phyloP scores from a whole-genome alignment of 2,329 filamentous ascomycete species.

The Pyrenophora seminiperda region DNA sequence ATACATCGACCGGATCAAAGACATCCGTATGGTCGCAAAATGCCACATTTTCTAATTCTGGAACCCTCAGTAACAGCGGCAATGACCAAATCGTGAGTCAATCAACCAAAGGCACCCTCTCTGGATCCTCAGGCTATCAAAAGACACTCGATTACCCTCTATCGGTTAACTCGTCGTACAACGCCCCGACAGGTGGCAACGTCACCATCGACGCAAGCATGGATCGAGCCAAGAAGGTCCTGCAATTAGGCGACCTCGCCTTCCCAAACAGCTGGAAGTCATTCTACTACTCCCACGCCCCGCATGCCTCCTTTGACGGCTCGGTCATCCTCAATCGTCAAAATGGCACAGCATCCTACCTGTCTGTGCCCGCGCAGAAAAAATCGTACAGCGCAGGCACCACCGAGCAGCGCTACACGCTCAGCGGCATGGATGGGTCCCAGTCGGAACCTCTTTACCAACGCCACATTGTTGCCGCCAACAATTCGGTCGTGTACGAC shows the following conservation, averaged over 20 bases:
- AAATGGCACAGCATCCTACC: slow-evolving; percentile 63
- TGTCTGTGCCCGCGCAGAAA: slow-evolving; percentile 53
- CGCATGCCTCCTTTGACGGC: slow-evolving; percentile 41
- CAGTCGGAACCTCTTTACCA: slow-evolving; percentile 58
- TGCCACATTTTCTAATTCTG: slow-evolving; percentile 62
- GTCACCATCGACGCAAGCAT: slow-evolving; percentile 56
- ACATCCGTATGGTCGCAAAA: slow-evolving; percentile 63
- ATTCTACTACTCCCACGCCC: slow-evolving; percentile 51
- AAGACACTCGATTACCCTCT: slow-evolving; percentile 65
- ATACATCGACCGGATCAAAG: slow-evolving; percentile 53
- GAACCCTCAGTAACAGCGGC: slow-evolving; percentile 60
- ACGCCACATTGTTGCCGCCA: slow-evolving; percentile 61
- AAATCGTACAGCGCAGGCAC: slow-evolving; percentile 60
- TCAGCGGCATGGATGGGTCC: slow-evolving; percentile 53
- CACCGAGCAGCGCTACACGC: slow-evolving; percentile 62
- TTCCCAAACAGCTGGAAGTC: slow-evolving; percentile 67
- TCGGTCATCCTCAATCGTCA: slow-evolving; percentile 58
- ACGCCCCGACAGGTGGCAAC: slow-evolving; percentile 48
- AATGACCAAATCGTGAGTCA: slow-evolving; percentile 60
- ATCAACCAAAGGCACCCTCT: slow-evolving; percentile 57
- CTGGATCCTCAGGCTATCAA: slow-evolving; percentile 43
- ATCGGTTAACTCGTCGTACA: slow-evolving; percentile 60
- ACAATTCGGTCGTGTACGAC: slow-evolving; percentile 60
- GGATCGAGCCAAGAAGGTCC: slow-evolving; percentile 56
- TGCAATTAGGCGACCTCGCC: slow-evolving; percentile 53